Conservation (phyloP, 1,139 yeast species). For the Eremothecium cymbalariae region DNA sequence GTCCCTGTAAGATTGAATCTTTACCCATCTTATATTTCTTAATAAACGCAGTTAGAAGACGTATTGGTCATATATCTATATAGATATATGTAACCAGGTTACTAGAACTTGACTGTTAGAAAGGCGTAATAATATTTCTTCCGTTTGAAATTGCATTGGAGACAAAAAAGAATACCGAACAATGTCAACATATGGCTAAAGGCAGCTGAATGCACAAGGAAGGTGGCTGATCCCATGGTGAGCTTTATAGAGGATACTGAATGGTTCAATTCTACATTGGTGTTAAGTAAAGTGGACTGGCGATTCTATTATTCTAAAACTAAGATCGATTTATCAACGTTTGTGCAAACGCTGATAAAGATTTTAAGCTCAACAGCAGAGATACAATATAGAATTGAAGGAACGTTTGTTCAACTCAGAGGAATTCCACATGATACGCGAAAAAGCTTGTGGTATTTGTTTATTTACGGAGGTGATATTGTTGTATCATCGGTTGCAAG, state of each 20-base stretch:
- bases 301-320: slow-evolving; percentile 1
- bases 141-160: too few species aligned
- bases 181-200: too few species aligned
- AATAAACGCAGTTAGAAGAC: neutral
- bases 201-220: too few species aligned
- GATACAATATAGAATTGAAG: neutral
- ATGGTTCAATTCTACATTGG: neutral
- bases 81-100: neutral
- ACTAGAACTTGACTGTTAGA: too few species aligned
- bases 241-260: slow-evolving; percentile 2
- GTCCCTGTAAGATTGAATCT: slow-evolving; percentile 35
- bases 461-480: neutral
- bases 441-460: slow-evolving; percentile 2
- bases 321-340: neutral
- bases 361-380: neutral
- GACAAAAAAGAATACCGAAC: too few species aligned
- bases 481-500: neutral
- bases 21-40: neutral
- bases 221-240: too few species aligned
- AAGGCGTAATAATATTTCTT: too few species aligned
- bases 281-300: neutral
- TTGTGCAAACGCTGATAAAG: neutral
- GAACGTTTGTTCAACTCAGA: neutral
- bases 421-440: neutral
- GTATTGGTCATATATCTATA: neutral